Conservation (phyloP, 2,329 filamentous ascomycete genomes). For the Trichocomaceae sp. region DNA sequence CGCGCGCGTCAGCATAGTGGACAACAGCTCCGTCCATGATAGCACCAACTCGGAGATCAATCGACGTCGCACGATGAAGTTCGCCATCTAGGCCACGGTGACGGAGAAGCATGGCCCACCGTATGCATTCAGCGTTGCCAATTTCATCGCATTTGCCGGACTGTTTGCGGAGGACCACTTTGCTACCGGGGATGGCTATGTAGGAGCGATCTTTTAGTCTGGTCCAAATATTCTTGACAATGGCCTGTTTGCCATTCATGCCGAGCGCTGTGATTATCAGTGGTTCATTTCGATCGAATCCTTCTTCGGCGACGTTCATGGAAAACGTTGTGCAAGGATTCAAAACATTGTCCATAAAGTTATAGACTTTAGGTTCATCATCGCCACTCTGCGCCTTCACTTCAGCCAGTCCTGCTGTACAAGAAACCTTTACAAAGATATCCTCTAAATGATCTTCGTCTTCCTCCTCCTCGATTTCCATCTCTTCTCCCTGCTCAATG, state of each 20-base stretch:
- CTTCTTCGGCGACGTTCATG: neutral
- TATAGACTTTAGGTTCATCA: slow-evolving; percentile 15
- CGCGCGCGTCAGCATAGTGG: slow-evolving; percentile 40
- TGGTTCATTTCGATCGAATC: slow-evolving; percentile 17
- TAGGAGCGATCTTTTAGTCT: slow-evolving; percentile 32
- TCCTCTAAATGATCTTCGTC: neutral
- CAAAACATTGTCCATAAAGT: neutral
- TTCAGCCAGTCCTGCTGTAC: neutral
- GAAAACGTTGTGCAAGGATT: neutral
- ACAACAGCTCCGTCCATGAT: slow-evolving; percentile 43
- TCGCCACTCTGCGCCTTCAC: slow-evolving; percentile 4
- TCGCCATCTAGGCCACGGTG: slow-evolving; percentile 23
- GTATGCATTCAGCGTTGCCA: slow-evolving; percentile 16
- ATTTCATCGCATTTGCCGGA: slow-evolving; percentile 11
- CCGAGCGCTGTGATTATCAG: slow-evolving; percentile 31
- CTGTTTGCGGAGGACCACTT: slow-evolving; percentile 35
- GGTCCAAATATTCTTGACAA: slow-evolving; percentile 16
- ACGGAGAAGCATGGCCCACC: slow-evolving; percentile 17
- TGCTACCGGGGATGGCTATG: slow-evolving; percentile 36
- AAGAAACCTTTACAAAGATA: neutral
- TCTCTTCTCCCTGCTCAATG: neutral
- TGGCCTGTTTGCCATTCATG: slow-evolving; percentile 36
- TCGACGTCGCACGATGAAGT: slow-evolving; percentile 29
- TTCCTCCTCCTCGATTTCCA: neutral
- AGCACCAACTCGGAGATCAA: slow-evolving; percentile 43